Evolutionary conservation across 345 rosid genomes (phyloP).

Genomic region (Garcia nutans): DNA sequence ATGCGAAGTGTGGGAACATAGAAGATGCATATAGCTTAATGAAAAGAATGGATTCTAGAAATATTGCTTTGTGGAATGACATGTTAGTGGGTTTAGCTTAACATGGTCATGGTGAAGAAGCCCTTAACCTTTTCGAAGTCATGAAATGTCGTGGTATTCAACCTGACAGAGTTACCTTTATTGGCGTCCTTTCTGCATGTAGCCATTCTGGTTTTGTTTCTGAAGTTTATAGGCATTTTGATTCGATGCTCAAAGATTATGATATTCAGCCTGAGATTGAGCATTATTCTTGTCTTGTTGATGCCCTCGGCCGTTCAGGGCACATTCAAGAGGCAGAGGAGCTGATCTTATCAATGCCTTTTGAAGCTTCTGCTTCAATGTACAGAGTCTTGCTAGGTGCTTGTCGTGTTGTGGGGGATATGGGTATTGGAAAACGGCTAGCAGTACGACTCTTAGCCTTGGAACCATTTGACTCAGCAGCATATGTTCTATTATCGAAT

Average conservation of each 20-base stretch:
- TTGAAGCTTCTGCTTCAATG: constrained; percentile 58
- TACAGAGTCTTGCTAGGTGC: constrained; percentile 57
- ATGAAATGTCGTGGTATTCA: constrained; percentile 39
- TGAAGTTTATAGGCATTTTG: constrained; percentile 44
- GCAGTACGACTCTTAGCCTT: constrained; percentile 47
- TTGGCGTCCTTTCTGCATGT: constrained; percentile 56
- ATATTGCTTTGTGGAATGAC: constrained; percentile 48
- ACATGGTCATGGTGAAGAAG: constrained; percentile 56
- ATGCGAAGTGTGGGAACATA: constrained; percentile 67
- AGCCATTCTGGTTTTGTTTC: constrained; percentile 51
- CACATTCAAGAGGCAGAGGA: constrained; percentile 49
- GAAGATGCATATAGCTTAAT: constrained; percentile 51
- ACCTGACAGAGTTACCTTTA: constrained; percentile 51
- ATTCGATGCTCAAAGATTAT: constrained; percentile 43
- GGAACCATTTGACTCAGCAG: constrained; percentile 54
- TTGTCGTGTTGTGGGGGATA: constrained; percentile 49
- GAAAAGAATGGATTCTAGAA: constrained; percentile 35
- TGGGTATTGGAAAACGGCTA: constrained; percentile 47
- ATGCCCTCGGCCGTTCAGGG: constrained; percentile 64
- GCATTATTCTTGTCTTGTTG: constrained; percentile 60
- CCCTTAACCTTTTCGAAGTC: constrained; percentile 40
- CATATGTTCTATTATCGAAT: constrained; percentile 55
- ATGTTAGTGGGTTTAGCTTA: constrained; percentile 58
- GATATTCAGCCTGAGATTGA: constrained; percentile 56
- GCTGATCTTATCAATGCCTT: constrained; percentile 48